Conservation (phyloP, 1,284 basidiomycete species). For the Moesziomyces sp. region DNA sequence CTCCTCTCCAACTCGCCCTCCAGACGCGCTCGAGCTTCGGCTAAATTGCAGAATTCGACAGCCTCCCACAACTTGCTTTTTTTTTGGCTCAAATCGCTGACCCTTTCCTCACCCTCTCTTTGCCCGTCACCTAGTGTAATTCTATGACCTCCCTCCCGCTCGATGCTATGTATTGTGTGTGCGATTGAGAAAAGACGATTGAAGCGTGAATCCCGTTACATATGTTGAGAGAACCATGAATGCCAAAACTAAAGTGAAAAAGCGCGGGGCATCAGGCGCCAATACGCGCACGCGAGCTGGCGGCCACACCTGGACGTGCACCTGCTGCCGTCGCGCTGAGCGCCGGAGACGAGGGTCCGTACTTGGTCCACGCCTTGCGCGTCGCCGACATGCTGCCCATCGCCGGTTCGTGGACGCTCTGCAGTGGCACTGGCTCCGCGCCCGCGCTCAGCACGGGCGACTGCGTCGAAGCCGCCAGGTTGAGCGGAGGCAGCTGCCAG, state of each 20-base stretch:
- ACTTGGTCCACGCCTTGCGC: no score
- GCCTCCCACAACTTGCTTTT: background rate
- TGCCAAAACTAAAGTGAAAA: no score
- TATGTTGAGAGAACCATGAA: no score
- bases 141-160: conserved; percentile 3
- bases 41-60: conserved; percentile 36
- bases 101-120: background rate
- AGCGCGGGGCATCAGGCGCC: no score
- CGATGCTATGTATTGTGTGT: background rate
- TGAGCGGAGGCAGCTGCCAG: conserved; percentile 9
- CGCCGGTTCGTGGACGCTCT: no score
- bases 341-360: no score
- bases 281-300: no score
- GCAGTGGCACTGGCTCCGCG: background rate
- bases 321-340: no score
- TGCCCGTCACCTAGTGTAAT: conserved; percentile 13
- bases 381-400: no score
- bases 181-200: background rate
- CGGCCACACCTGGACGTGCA: no score
- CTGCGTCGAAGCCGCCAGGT: background rate
- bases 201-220: background rate
- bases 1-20: conserved; percentile 22
- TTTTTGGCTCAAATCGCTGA: background rate
- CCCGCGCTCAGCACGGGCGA: conserved; percentile 6
- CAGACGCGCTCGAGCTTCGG: conserved; percentile 22